Conservation (phyloP, 2,329 filamentous ascomycete species). For the Lasiodiplodia sp. region DNA sequence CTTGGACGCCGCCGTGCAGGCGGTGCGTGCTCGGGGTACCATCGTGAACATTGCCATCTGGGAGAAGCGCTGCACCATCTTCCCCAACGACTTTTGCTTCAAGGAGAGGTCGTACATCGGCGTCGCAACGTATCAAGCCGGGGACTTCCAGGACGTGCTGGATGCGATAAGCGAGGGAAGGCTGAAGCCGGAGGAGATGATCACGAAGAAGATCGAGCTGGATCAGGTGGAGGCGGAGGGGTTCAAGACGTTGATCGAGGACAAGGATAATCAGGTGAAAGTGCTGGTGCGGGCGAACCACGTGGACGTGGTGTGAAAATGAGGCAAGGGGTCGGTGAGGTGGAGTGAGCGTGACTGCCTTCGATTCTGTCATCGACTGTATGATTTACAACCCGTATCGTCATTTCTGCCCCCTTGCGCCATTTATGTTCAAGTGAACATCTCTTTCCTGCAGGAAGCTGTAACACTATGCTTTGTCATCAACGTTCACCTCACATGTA, state of each 20-base stretch:
- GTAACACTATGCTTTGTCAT: not conserved
- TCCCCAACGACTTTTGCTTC: constrained; percentile 61
- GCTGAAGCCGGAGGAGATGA: constrained; percentile 56
- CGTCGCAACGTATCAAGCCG: constrained; percentile 60
- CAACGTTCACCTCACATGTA: not conserved
- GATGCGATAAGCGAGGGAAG: constrained; percentile 55
- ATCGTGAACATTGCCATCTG: constrained; percentile 64
- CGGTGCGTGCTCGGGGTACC: constrained; percentile 58
- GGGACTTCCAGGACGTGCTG: constrained; percentile 56
- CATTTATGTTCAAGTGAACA: not conserved
- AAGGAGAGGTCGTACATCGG: constrained; percentile 61
- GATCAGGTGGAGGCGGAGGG: constrained; percentile 56
- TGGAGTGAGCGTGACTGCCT: not conserved
- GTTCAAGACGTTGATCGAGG: constrained; percentile 56
- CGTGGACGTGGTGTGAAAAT: constrained; percentile 2
- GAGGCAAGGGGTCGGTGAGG: not conserved
- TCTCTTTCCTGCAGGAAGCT: not conserved
- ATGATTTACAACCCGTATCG: constrained; percentile 7
- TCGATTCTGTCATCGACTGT: not conserved
- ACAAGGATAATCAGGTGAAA: constrained; percentile 59
- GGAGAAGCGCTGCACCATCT: constrained; percentile 59
- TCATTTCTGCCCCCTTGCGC: not conserved
- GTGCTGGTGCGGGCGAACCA: constrained; percentile 49
- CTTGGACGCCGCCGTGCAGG: constrained; percentile 57
- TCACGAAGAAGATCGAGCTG: constrained; percentile 57